Percentiles rank a stretch among this genome's conserved stretches.
Conservation (phyloP, 345 rosid species). For the Mallotus nudiflorus region DNA sequence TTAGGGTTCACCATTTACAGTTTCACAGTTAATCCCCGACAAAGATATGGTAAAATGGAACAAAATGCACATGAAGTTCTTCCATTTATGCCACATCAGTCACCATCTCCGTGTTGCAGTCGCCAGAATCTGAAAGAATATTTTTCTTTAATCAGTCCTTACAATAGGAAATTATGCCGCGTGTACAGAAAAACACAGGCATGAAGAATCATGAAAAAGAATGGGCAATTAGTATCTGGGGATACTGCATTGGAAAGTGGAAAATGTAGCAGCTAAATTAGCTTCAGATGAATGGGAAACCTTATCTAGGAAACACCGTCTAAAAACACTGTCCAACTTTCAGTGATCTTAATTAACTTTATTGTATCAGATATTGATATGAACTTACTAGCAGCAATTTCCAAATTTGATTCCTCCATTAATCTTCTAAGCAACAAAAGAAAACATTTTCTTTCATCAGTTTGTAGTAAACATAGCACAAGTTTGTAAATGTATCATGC, state of each 20-base stretch:
- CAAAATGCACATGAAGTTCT: conserved; percentile 24
- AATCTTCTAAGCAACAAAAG: neutral
- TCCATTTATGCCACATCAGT: conserved; percentile 53
- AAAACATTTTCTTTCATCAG: neutral
- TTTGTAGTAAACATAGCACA: neutral
- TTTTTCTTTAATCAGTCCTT: conserved; percentile 14
- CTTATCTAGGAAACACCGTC: too few species aligned
- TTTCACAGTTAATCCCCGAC: conserved; percentile 46
- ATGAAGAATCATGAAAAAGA: neutral
- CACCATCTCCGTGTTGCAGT: conserved; percentile 33
- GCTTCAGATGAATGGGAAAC: neutral
- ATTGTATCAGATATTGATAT: too few species aligned
- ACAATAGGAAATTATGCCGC: neutral
- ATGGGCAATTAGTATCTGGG: neutral
- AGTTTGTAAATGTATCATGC: neutral
- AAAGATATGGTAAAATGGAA: conserved; percentile 37
- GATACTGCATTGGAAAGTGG: neutral
- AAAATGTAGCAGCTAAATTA: neutral
- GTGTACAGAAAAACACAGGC: neutral
- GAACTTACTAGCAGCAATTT: neutral
- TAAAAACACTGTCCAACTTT: too few species aligned
- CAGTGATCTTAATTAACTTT: too few species aligned
- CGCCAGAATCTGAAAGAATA: conserved; percentile 23
- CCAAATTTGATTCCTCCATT: neutral
- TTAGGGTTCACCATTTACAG: conserved; percentile 52